Evolutionary conservation across 78 protist species (phyloP).

Genomic region (Chrysochromulina tobinii): DNA sequence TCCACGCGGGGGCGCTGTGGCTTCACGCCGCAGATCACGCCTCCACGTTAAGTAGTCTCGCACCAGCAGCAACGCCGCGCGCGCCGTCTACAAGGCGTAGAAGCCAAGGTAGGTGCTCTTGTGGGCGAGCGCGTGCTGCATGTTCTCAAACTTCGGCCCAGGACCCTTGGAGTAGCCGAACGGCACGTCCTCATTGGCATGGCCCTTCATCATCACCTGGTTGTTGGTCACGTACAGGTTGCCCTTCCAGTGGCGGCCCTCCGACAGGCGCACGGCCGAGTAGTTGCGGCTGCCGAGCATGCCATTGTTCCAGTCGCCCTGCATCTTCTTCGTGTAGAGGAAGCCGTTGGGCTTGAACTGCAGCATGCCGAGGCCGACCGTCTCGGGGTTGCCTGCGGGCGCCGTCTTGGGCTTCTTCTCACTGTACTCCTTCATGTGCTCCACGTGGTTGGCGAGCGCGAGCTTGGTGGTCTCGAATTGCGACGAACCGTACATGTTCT

Average conservation of each 20-base stretch:
- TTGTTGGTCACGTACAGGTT: neutral
- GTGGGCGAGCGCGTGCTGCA: neutral
- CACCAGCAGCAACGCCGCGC: no score
- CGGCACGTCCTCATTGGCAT: neutral
- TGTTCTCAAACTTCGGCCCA: neutral
- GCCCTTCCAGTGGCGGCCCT: neutral
- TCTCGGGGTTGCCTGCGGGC: neutral
- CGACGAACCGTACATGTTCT: neutral
- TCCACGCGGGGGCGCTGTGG: no score
- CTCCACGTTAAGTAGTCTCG: no score
- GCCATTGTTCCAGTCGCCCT: conserved; percentile 7
- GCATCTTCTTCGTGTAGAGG: neutral
- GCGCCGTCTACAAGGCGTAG: neutral
- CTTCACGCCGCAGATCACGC: no score
- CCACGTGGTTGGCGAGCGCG: neutral
- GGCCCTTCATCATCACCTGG: neutral
- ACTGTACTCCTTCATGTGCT: neutral
- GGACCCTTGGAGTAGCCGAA: neutral
- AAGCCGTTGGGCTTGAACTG: conserved; percentile 5
- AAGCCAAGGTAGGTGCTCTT: neutral
- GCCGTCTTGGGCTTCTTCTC: neutral
- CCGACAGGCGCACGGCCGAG: neutral
- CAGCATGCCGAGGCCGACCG: neutral
- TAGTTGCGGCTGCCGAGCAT: neutral
- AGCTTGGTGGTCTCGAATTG: neutral